Conservation (phyloP, 1,284 basidiomycete genomes). For the Puccinia sorghi region DNA sequence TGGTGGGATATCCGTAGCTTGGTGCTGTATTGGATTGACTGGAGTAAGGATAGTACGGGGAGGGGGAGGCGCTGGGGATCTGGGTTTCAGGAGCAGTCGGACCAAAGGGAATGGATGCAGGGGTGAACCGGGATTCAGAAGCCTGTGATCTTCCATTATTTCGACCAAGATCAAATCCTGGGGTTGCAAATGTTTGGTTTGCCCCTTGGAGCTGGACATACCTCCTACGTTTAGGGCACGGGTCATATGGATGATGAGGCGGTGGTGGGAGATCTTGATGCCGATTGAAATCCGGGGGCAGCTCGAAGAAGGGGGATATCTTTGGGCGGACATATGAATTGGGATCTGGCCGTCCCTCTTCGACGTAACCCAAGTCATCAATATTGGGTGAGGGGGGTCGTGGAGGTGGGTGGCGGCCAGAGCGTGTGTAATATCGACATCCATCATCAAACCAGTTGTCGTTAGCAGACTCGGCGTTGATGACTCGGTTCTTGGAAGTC, state of each 20-base stretch:
- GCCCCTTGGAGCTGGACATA: slow-evolving; percentile 12
- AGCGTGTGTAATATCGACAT: background rate
- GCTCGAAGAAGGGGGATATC: slow-evolving; percentile 14
- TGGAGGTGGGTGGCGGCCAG: background rate
- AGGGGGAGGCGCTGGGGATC: background rate
- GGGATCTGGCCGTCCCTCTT: too few relatives aligned
- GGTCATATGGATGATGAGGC: too few relatives aligned
- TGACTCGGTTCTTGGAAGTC: background rate
- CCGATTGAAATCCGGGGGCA: too few relatives aligned
- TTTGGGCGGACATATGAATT: slow-evolving; percentile 11
- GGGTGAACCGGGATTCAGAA: slow-evolving; percentile 6
- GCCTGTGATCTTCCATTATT: background rate
- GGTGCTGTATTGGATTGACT: background rate
- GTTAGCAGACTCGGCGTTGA: background rate
- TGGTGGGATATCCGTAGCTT: background rate
- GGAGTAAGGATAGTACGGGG: background rate
- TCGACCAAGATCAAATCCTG: background rate
- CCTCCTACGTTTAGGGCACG: slow-evolving; percentile 6
- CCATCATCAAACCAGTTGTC: background rate
- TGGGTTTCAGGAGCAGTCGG: background rate
- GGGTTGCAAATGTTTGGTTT: background rate
- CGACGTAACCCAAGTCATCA: slow-evolving; percentile 3
- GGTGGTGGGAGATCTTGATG: slow-evolving; percentile 24
- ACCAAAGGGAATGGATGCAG: slow-evolving; percentile 1
- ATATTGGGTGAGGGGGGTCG: background rate